Conservation (phyloP, 352 stramenopile genomes). For the Phytophthora crassamura region DNA sequence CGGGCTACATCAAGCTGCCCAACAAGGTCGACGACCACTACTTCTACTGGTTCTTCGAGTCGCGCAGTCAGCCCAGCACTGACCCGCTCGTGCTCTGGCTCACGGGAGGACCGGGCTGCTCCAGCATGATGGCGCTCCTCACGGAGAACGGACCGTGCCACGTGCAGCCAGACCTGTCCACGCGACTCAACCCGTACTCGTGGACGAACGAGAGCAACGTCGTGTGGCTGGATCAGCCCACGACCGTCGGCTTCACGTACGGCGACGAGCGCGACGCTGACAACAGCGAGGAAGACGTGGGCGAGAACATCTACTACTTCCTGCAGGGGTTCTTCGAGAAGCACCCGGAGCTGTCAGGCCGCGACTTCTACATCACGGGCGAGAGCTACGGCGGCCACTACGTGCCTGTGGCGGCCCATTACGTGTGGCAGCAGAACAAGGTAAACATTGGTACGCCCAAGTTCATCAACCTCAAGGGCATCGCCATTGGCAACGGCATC, state of each 20-base stretch:
- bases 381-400: slow-evolving; percentile 80
- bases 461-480: slow-evolving; percentile 54
- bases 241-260: slow-evolving; percentile 65
- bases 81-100: slow-evolving; percentile 76
- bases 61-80: slow-evolving; percentile 43
- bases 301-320: slow-evolving; percentile 77
- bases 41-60: slow-evolving; percentile 84
- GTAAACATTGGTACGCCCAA: slow-evolving; percentile 15
- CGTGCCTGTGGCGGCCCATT: slow-evolving; percentile 60
- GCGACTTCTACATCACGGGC: slow-evolving; percentile 72
- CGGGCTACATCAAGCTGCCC: slow-evolving; percentile 64
- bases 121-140: slow-evolving; percentile 67
- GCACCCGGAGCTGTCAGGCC: slow-evolving; percentile 60
- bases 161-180: slow-evolving; percentile 56
- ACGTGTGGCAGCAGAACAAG: slow-evolving; percentile 66
- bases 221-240: slow-evolving; percentile 76
- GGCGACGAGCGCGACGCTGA: slow-evolving; percentile 45
- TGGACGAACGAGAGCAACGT: slow-evolving; percentile 74
- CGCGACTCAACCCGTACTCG: slow-evolving; percentile 58
- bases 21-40: slow-evolving; percentile 79
- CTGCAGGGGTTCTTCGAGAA: slow-evolving; percentile 68
- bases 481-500: slow-evolving; percentile 63
- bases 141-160: slow-evolving; percentile 73
- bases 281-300: slow-evolving; percentile 56
- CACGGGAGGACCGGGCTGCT: slow-evolving; percentile 65